Evolutionary conservation across 139 green algal genomes (phyloP).

Genomic region (Microglena sp.): DNA sequence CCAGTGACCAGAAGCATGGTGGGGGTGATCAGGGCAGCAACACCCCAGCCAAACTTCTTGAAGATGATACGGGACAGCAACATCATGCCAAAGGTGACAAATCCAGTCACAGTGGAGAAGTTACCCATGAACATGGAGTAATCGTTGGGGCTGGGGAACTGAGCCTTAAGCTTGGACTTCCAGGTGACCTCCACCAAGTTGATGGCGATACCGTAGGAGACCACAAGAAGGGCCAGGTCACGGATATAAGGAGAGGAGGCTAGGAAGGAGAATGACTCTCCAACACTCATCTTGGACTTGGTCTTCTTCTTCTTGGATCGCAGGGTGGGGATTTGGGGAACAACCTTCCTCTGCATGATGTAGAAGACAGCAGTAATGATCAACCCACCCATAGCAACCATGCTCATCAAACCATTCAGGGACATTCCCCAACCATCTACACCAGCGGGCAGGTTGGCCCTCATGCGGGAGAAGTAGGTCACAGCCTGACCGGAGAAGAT

Average conservation of each 20-base stretch:
- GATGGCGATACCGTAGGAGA: constrained; percentile 97
- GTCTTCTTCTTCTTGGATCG: constrained; percentile 78
- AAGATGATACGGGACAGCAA: constrained; percentile 92
- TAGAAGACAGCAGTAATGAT: constrained; percentile 78
- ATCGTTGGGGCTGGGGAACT: constrained; percentile 95
- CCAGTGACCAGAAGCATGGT: constrained; percentile 91
- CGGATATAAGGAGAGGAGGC: constrained; percentile 89
- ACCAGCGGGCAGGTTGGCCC: constrained; percentile 76
- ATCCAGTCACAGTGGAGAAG: constrained; percentile 74
- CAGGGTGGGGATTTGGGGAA: constrained; percentile 55
- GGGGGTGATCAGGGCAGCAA: constrained; percentile 92
- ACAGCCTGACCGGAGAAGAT: constrained; percentile 95
- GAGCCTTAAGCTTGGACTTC: constrained; percentile 99
- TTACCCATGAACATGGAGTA: constrained; percentile 60
- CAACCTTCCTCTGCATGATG: constrained; percentile 73
- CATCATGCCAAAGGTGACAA: constrained; percentile 97
- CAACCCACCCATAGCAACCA: constrained; percentile 85
- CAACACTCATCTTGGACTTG: constrained; percentile 86
- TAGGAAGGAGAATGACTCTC: constrained; percentile 92
- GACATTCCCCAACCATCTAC: constrained; percentile 96
- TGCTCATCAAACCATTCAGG: constrained; percentile 91
- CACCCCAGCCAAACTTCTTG: constrained; percentile 90
- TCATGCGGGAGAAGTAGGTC: constrained; percentile 94
- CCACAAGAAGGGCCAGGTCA: constrained; percentile 86
- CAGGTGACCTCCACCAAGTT: constrained; percentile 99